Base-by-base conservation (phyloP, 192 early-diverging fungal species). In the Phlyctochytrium planicorne region DNA sequence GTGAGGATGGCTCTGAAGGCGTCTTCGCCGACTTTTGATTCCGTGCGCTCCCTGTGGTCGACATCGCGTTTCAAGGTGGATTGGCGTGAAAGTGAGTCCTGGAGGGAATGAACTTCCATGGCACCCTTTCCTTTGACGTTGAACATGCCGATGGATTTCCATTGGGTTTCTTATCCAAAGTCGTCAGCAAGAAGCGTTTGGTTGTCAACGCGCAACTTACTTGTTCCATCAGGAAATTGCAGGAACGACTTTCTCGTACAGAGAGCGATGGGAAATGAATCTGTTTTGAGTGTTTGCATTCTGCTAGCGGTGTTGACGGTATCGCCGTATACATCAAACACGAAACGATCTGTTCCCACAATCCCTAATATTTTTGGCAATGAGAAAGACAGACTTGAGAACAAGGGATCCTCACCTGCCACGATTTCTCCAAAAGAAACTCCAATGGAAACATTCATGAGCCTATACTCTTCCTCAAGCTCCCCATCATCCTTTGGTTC, bases 301-400 rank as follows among this genome's bases (percentile, higher is more conserved):
- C 55, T 12, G 55, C 55, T 57, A 6, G 12, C 25, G 10, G 55
- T 20, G 27, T 57, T 57, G 12, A 57, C 55, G 20, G 25, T 25
- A 27, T 57, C 55, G 6, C 55, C 55, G 27, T 57, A 57, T 10
- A 57, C 27, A 25, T 57, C 55, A 57, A 24, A 57, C 14, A 12
- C 10, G 27, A 57, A 57, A 10, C 27, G 16, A 10, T 14, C 16
- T 4, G 10, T 27, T 4, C 55, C 55, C 6, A 57, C 27, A 29
- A 57, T 57, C 14, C 55, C 55, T 50, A 50, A 14, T 50, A n/a
- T n/a, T n/a, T n/a, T 57, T 47, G 6, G 40, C 10, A 47, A n/a
- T n/a, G n/a, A n/a, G n/a, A n/a, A n/a, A n/a, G n/a, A n/a, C n/a
- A n/a, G n/a, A n/a, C n/a, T n/a, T n/a, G n/a, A n/a, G n/a, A n/a